Evolutionary conservation across 2,329 filamentous ascomycete genomes (phyloP), one percentile per base, ranked within the genome.

Genomic region (Diaporthe humulicola): DNA sequence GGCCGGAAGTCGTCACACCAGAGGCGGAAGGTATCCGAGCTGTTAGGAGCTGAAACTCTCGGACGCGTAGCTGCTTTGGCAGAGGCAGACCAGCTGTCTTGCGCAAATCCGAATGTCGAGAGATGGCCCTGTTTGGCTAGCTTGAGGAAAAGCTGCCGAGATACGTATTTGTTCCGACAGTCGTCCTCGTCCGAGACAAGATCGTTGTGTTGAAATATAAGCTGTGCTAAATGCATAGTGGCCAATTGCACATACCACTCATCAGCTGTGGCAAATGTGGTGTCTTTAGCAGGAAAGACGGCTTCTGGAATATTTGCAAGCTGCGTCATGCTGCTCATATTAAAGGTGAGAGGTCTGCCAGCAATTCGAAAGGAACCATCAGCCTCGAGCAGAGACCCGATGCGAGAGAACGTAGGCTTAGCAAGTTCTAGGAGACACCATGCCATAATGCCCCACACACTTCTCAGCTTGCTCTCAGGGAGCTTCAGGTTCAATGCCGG

Each of bases 381-480:
- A n/a, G 14, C 45, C 30, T 36, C 15, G 28, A 57, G 54, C 17
- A 57, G 54, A 22, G 54, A 57, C 28, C 54, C 54, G 28, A 57
- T 57, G 54, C 54, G 54, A 57, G 54, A 33, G 28, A 57, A 57
- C 0, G 15, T 57, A 12, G 28, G 54, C 28, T 36, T 33, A 3
- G 54, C 54, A 17, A 57, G 54, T 9, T 57, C 54, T 19, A 57
- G 54, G 54, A 57, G 54, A 57, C 54, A 57, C 54, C 25, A 12
- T 36, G 54, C 54, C 54, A 57, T 57, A 2, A 33, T 36, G 1
- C 54, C 54, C 54, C 54, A 57, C 30, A 57, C 0, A 3, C 54
- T 57, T 36, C 54, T 57, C 54, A 57, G 54, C 30, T 22, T 57
- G 30, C 30, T 57, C 54, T 57, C 54, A 33, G 54, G 54, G 54